phyloP scores from a whole-genome alignment of 2,329 filamentous ascomycete genomes.

The Diplodia scrobiculata region DNA sequence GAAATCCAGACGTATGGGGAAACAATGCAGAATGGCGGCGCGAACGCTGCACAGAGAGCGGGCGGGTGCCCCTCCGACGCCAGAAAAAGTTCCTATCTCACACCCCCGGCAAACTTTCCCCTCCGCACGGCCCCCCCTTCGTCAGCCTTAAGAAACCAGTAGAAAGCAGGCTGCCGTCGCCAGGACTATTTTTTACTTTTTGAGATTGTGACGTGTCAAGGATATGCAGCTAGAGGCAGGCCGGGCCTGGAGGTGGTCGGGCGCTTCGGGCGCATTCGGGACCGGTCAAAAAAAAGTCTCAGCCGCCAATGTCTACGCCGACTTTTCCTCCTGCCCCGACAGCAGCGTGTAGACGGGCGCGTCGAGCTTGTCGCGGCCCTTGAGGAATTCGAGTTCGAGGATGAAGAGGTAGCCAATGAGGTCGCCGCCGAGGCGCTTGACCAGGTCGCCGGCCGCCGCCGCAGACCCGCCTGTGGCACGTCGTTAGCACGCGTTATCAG shows the following conservation, averaged over 20 bases:
- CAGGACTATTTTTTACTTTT: constrained; percentile 6
- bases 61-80: constrained; percentile 16
- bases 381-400: constrained; percentile 89
- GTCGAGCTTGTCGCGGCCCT: constrained; percentile 85
- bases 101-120: constrained; percentile 28
- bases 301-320: constrained; percentile 19
- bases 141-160: constrained; percentile 26
- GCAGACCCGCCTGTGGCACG: constrained; percentile 76
- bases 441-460: constrained; percentile 80
- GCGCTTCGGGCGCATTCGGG: constrained; percentile 28
- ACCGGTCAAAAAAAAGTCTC: constrained; percentile 19
- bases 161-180: constrained; percentile 8
- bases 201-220: constrained; percentile 24
- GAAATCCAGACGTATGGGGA: constrained; percentile 12
- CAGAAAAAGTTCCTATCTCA: constrained; percentile 19
- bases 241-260: constrained; percentile 24
- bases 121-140: constrained; percentile 7
- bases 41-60: constrained; percentile 4
- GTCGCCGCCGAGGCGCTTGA: constrained; percentile 81
- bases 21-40: constrained; percentile 8
- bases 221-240: constrained; percentile 28
- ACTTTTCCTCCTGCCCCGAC: constrained; percentile 58
- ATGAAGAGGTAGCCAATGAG: constrained; percentile 92
- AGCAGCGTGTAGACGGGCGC: constrained; percentile 83
- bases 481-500: constrained; percentile 22